Base-by-base conservation (phyloP, 345 rosid species). In the Ricinus communis region DNA sequence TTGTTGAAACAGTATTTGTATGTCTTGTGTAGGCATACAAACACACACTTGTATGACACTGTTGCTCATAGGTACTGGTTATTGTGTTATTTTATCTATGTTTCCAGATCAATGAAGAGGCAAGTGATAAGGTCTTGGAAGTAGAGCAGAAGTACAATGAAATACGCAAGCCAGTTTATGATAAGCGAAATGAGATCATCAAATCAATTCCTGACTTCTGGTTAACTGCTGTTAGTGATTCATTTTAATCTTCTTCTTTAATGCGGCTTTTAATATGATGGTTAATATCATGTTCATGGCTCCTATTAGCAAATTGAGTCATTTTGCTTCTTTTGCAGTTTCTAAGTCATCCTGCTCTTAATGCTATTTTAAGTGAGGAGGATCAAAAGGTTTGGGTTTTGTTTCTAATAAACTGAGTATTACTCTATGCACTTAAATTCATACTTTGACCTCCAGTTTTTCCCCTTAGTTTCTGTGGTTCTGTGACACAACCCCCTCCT, bases 61-160 rank as follows among this genome's bases (percentile, higher is more conserved):
- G 28, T 67, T 53, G n/a, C 60, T 67, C 11, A 53, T 19, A 36
- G 31, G 30, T 18, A 59, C 1, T 40, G 19, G 8, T 38, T 33
- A 1, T 54, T 33, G 2, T 54, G 6, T 21, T n/a, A 0, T 45
- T 65, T 43, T n/a, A 19, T 49, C 8, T 43, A 2, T 36, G 33
- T 21, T 68, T 72, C 13, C 75, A 94, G 98, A 90, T 91, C 62
- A 91, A 94, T 59, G 98, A 91, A 68, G 93, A 94, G 82, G 98
- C 96, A 0, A 91, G 96, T 53, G 97, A 91, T 70, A 91, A 91
- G 71, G 92, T 91, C 46, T 83, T 91, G 83, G 96, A 90, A 80
- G 88, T 94, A 72, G 97, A 94, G 76, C 97, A 90, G 77, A 94
- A 90, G 65, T 93, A 87, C 57, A 94, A 87, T 59, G 97, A 75